A percentile compares a stretch with the other conserved stretches of the same genome.
phyloP scores from a whole-genome alignment of 257 asterid genomes.

The Plectranthus barbatus region DNA sequence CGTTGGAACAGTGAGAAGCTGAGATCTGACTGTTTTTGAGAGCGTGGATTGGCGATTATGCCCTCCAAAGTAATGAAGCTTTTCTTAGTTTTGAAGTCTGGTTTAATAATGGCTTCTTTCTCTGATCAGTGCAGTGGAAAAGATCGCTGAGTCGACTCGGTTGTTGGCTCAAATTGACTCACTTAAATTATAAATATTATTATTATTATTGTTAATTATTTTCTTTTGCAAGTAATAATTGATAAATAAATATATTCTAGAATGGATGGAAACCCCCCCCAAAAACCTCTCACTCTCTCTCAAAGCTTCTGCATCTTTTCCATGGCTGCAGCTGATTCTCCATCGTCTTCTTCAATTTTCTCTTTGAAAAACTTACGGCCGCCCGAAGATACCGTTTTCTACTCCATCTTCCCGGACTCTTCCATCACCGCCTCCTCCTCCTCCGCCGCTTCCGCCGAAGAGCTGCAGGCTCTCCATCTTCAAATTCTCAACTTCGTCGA shows the following conservation, averaged over 20 bases:
- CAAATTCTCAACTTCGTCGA: conserved; percentile 49
- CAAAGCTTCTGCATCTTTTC: not conserved
- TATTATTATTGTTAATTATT: too few relatives aligned
- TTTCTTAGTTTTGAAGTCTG: conserved; percentile 23
- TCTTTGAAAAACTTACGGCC: conserved; percentile 38
- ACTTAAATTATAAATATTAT: not conserved
- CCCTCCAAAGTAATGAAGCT: conserved; percentile 12
- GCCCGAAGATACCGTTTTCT: conserved; percentile 73
- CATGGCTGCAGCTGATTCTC: conserved; percentile 36
- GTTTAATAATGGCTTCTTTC: not conserved
- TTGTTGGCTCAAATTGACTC: not conserved
- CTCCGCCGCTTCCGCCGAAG: conserved; percentile 26
- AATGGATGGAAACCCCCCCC: too few relatives aligned
- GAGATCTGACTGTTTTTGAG: not conserved
- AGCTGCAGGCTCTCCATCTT: conserved; percentile 62
- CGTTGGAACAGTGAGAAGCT: conserved; percentile 29
- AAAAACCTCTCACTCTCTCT: too few relatives aligned
- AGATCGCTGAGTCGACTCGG: conserved; percentile 17
- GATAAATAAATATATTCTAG: too few relatives aligned
- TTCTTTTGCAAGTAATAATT: too few relatives aligned
- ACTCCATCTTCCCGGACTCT: conserved; percentile 61
- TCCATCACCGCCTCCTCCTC: too few relatives aligned
- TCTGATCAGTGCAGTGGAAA: not conserved
- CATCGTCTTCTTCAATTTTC: conserved; percentile 42
- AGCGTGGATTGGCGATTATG: not conserved